Base-by-base conservation (phyloP, 2,329 filamentous ascomycete genomes). In the Salinomyces thailandicus region DNA sequence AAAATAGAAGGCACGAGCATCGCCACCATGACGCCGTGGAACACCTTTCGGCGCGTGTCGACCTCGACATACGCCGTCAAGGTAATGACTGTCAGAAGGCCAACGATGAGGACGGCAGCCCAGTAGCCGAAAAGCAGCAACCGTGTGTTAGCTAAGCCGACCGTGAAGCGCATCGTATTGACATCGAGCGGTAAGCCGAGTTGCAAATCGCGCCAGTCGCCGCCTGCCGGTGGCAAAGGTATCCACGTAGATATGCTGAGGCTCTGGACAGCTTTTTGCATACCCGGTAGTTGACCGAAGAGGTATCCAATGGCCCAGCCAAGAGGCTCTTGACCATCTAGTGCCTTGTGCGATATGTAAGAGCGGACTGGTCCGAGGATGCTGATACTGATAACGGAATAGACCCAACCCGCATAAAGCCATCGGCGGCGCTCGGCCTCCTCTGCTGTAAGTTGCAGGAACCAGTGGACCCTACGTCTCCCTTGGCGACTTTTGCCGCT, bases 21-120 rank as follows among this genome's bases (percentile, higher is more conserved):
- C 38, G 78, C 77, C 5, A 96, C 89, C 82, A 96, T 96, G 72
- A 89, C 94, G 49, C 93, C 93, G 60, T 98, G 91, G 59, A 98
- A 98, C 16, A 96, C 84, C 61, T 98, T 98, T 34, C 91, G 78
- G 33, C 91, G 76, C 1, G 91, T 98, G 62, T 98, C 91, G 31
- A 98, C 89, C 61, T 95, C 87, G 47, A 83, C 87, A 33, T 84
- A 67, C 27, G 81, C 83, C 35, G 91, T 75, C 5, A 95, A 84
- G 3, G 83, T 68, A 7, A 77, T 63, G n/a, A 95, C 86, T 1
- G 85, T 67, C 1, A 76, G 61, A 22, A 96, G 69, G 1, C 89
- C 91, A 1, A 76, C 55, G 12, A 73, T 56, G 12, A 96, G 71
- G 37, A 93, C 75, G 3, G 61, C 48, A 1, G 79, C 46, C 68